Percentiles rank a stretch among this genome's conserved stretches.
These are phyloP conservation scores for Moricandia arvensis DNA, from an alignment of 345 rosid species.

Conservation along the genomic window DNA sequence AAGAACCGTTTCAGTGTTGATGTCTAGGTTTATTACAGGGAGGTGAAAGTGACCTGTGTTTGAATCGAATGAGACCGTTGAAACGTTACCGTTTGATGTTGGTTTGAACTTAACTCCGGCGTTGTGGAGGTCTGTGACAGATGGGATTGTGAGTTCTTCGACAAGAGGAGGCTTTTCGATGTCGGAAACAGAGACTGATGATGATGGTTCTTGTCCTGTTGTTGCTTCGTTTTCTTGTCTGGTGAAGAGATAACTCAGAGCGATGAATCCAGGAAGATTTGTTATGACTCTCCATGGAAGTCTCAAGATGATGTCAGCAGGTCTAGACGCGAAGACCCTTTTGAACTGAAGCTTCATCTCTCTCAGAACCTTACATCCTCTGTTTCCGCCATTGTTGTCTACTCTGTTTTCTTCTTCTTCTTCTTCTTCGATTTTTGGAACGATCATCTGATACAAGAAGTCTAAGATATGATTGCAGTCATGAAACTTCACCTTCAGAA, in stretches of 20 bases:
- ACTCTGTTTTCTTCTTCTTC: constrained; percentile 28
- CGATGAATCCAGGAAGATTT: constrained; percentile 49
- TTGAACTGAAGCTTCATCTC: constrained; percentile 35
- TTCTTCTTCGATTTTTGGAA: constrained; percentile 40
- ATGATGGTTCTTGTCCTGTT: neutral
- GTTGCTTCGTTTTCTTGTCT: constrained; percentile 30
- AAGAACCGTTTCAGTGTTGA: constrained; percentile 55
- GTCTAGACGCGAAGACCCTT: constrained; percentile 37
- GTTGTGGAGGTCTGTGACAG: constrained; percentile 48
- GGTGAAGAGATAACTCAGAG: constrained; percentile 37
- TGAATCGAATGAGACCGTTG: constrained; percentile 44
- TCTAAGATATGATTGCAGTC: constrained; percentile 50
- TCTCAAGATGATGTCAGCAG: constrained; percentile 35
- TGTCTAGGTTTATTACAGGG: constrained; percentile 58
- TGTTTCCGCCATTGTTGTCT: constrained; percentile 20
- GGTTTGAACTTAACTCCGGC: constrained; percentile 51
- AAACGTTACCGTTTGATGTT: constrained; percentile 42
- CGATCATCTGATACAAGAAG: constrained; percentile 51
- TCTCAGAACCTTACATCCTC: constrained; percentile 24
- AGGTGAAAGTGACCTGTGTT: constrained; percentile 45
- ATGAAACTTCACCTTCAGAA: constrained; percentile 26
- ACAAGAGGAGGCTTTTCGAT: constrained; percentile 22
- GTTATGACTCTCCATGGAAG: constrained; percentile 56
- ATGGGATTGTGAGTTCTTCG: constrained; percentile 75
- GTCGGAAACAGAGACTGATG: neutral